Base-by-base conservation (phyloP, 306 rosid genomes). In the Nissolia schottii region DNA sequence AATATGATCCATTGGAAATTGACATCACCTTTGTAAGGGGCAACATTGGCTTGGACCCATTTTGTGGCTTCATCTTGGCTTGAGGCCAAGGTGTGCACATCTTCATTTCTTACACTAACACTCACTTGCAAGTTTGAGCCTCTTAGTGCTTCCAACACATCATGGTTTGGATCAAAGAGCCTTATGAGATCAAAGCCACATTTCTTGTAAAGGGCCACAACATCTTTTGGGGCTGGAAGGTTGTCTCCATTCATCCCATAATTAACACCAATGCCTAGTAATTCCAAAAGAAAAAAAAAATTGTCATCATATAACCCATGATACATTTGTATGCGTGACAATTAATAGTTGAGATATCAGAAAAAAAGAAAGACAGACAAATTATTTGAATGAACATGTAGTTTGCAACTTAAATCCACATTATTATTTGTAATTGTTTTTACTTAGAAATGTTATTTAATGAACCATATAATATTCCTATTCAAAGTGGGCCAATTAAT, bases 121-220 rank as follows among this genome's bases (percentile, higher is more conserved):
- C 72, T 77, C 22, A 77, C 77, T 62, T 70, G 23, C 11, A 77
- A 29, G 31, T 41, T 62, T 0, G 77, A 73, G 1, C 45, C 77
- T 27, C 23, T 38, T n/a, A 70, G 40, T 41, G 81, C 77, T 62
- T 70, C 72, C 13, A 62, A 22, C 7, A 23, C 48, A 13, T 77
- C 72, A 3, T 18, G 73, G 51, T 23, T 77, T 70, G 81, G 77
- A 6, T 70, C 77, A 64, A 4, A 77, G 2, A 77, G 81, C 20
- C 60, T 64, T 22, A 70, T 0, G 3, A n/a, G 18, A 0, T 77
- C 27, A 62, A 77, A 51, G 25, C 72, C 77, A 29, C 81, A 77
- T 3, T 6, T 62, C 16, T 62, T 3, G 67, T 28, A 77, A 9
- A 61, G 67, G 4, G 2, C 19, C 41, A 62, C 56, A 6, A 77